Conservation (phyloP, 352 stramenopile genomes). For the Phytophthora ohioensis region DNA sequence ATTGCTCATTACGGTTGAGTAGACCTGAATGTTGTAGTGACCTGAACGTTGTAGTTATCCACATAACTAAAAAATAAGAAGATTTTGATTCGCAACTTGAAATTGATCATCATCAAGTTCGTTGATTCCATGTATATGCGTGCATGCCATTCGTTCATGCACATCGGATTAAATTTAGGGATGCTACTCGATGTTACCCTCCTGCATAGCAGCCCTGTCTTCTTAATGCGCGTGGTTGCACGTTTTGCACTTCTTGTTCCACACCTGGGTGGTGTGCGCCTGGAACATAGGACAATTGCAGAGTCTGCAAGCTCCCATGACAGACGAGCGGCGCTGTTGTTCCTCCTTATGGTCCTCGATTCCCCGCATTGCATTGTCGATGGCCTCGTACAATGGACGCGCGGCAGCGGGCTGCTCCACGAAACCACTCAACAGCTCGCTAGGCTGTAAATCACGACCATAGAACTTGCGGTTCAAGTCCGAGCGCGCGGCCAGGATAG, state of each 20-base stretch:
- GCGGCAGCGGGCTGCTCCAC: slow-evolving; percentile 60
- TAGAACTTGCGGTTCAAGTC: slow-evolving; percentile 95
- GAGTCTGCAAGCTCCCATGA: slow-evolving; percentile 63
- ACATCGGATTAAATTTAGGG: neutral
- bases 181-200: neutral
- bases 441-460: slow-evolving; percentile 58
- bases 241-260: slow-evolving; percentile 81
- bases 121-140: too few species aligned
- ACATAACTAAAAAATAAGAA: too few species aligned
- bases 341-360: slow-evolving; percentile 57
- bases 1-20: slow-evolving; percentile 43
- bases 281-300: slow-evolving; percentile 75
- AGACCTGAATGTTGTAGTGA: neutral
- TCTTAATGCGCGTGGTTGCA: slow-evolving; percentile 70
- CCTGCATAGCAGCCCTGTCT: neutral
- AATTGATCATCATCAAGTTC: too few species aligned
- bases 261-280: slow-evolving; percentile 67
- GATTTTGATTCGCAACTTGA: too few species aligned
- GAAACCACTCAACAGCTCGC: slow-evolving; percentile 55
- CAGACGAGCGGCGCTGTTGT: slow-evolving; percentile 44
- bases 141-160: too few species aligned
- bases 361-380: slow-evolving; percentile 62
- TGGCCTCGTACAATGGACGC: slow-evolving; percentile 64
- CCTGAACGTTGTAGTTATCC: too few species aligned
- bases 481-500: slow-evolving; percentile 78